These are phyloP conservation scores for Candolleomyces eurysporus DNA, from an alignment of 768 basidiomycete genomes.

Conservation along the genomic window DNA sequence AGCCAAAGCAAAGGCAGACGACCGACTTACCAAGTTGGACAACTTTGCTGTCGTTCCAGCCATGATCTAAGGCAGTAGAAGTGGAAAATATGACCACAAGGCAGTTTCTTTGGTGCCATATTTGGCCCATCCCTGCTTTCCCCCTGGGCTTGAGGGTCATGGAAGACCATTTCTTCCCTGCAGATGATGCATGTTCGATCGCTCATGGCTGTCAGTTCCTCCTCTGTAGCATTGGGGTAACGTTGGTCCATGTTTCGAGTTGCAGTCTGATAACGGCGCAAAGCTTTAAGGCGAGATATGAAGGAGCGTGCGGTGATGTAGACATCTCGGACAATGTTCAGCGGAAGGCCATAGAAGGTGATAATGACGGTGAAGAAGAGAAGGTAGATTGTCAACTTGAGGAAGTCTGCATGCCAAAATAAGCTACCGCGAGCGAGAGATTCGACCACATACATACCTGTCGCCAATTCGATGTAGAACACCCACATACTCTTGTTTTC, in stretches of 20 bases:
- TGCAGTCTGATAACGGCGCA: constrained; percentile 89
- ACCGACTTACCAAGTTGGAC: constrained; percentile 87
- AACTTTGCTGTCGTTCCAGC: constrained; percentile 98
- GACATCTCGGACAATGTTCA: constrained; percentile 96
- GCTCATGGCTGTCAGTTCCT: constrained; percentile 75
- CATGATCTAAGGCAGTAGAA: constrained; percentile 96
- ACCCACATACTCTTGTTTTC: constrained; percentile 97
- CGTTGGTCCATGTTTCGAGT: constrained; percentile 95
- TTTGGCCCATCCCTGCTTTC: constrained; percentile 69
- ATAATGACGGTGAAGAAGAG: constrained; percentile 93
- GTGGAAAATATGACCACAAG: constrained; percentile 97
- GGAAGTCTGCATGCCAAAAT: constrained; percentile 64
- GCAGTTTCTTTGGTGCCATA: constrained; percentile 93
- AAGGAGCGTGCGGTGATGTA: constrained; percentile 95
- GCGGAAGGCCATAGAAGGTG: constrained; percentile 89
- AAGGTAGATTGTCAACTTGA: constrained; percentile 90
- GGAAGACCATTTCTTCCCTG: constrained; percentile 85
- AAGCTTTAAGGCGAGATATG: constrained; percentile 79
- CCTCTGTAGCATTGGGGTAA: constrained; percentile 89
- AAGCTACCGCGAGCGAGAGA: constrained; percentile 10
- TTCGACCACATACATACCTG: constrained; percentile 53
- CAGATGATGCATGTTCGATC: constrained; percentile 98
- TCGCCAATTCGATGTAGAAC: constrained; percentile 90
- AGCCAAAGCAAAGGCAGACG: constrained; percentile 1
- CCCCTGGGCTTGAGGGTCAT: constrained; percentile 27